Conservation (phyloP, 208 protist species). For the Leishmania tarentolae region DNA sequence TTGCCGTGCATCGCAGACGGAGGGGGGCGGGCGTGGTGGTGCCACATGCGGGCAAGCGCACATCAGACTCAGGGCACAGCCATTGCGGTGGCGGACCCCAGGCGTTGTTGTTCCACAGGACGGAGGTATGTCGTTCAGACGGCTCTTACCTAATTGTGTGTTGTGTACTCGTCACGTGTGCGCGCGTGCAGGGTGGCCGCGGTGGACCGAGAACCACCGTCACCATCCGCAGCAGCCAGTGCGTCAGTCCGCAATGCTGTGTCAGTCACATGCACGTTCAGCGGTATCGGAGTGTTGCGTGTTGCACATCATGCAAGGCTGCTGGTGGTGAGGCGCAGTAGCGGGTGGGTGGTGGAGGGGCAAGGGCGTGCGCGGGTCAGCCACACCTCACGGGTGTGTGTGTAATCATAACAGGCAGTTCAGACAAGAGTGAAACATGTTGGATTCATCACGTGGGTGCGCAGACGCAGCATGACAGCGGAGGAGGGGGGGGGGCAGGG, state of each 20-base stretch:
- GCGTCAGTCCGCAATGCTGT: constrained; percentile 22
- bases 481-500: not conserved
- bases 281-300: constrained; percentile 46
- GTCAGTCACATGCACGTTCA: constrained; percentile 32
- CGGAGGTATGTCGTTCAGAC: constrained; percentile 32
- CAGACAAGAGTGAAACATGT: constrained; percentile 19
- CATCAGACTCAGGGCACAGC: constrained; percentile 18
- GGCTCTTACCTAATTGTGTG: constrained; percentile 34
- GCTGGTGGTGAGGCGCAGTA: not conserved
- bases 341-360: not conserved
- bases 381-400: constrained; percentile 9
- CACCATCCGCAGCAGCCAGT: constrained; percentile 5
- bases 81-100: constrained; percentile 30
- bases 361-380: not conserved
- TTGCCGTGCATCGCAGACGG: too few relatives aligned
- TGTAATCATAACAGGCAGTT: constrained; percentile 9
- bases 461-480: not conserved
- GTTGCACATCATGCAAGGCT: constrained; percentile 28
- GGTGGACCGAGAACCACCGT: not conserved
- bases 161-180: constrained; percentile 27
- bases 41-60: not conserved
- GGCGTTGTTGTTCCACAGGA: constrained; percentile 23
- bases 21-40: not conserved
- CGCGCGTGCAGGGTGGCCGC: constrained; percentile 1
- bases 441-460: constrained; percentile 8